A percentile compares a stretch with the other conserved stretches of the same genome.
Conservation (phyloP, 768 basidiomycete genomes). For the Russula sp. region DNA sequence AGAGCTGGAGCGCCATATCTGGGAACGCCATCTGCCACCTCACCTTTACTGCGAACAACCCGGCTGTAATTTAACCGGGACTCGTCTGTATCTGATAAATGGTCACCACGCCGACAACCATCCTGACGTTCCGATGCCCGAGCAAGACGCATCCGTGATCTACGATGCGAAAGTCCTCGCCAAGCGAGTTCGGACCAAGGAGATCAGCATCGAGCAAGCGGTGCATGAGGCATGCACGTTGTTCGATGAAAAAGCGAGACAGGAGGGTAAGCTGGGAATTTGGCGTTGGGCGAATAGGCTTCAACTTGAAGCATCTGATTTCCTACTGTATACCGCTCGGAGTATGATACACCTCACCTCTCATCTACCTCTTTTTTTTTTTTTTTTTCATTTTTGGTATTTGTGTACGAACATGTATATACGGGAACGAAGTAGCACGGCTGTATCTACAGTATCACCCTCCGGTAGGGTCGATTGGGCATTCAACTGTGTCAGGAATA, state of each 20-base stretch:
- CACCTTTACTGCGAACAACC: slow-evolving; percentile 1
- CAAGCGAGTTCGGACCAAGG: slow-evolving; percentile 6
- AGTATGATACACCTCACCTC: not conserved
- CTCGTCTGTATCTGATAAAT: not conserved
- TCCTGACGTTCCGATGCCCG: not conserved
- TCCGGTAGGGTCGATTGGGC: not conserved
- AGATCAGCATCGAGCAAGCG: not conserved
- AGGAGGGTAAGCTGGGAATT: not conserved
- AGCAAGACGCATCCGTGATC: not conserved
- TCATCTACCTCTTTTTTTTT: not conserved
- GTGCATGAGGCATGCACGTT: not conserved
- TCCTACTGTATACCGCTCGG: not conserved
- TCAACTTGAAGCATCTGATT: not conserved
- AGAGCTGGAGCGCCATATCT: slow-evolving; percentile 11
- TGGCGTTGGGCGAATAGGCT: slow-evolving; percentile 1
- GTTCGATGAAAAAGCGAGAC: not conserved
- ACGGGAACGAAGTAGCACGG: not conserved
- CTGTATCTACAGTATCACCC: not conserved
- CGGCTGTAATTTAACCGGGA: not conserved
- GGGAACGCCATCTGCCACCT: not conserved
- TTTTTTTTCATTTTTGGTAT: not conserved
- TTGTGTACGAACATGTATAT: not conserved
- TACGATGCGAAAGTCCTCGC: slow-evolving; percentile 2
- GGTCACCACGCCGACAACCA: slow-evolving; percentile 1
- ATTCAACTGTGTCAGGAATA: not conserved